Evolutionary conservation across 1,284 basidiomycete genomes (phyloP).

Genomic region (Papiliotrema laurentii): DNA sequence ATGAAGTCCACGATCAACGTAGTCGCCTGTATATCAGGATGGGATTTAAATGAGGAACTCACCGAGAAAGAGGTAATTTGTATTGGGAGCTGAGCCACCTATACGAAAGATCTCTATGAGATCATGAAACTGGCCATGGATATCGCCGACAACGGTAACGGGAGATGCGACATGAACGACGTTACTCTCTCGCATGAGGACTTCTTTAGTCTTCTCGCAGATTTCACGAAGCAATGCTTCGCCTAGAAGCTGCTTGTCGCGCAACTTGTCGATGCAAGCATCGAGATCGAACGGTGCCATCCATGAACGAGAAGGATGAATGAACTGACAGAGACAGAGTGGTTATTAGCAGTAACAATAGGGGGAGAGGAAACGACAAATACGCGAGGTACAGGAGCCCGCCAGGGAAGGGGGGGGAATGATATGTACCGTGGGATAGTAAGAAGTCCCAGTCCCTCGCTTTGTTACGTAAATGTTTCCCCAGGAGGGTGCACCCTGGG

Average conservation of each 20-base stretch:
- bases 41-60: constrained; percentile 28
- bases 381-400: too few relatives aligned
- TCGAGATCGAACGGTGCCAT: constrained; percentile 94
- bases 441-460: too few relatives aligned
- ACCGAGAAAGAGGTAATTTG: constrained; percentile 97
- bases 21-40: constrained; percentile 65
- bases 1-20: constrained; percentile 95
- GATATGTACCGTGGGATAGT: too few relatives aligned
- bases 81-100: constrained; percentile 92
- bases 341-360: too few relatives aligned
- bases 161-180: constrained; percentile 96
- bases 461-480: too few relatives aligned
- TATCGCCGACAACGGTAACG: constrained; percentile 99
- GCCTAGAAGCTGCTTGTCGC: constrained; percentile 85
- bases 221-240: constrained; percentile 90
- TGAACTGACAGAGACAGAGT: too few relatives aligned
- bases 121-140: constrained; percentile 98
- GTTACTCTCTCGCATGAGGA: constrained; percentile 97
- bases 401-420: too few relatives aligned
- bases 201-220: constrained; percentile 97
- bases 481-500: not conserved
- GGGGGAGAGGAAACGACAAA: too few relatives aligned
- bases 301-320: not conserved
- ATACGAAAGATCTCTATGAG: constrained; percentile 98
- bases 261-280: constrained; percentile 84